phyloP scores from a whole-genome alignment of 1,139 yeast species.

The Kurtzmaniella natalensis region DNA sequence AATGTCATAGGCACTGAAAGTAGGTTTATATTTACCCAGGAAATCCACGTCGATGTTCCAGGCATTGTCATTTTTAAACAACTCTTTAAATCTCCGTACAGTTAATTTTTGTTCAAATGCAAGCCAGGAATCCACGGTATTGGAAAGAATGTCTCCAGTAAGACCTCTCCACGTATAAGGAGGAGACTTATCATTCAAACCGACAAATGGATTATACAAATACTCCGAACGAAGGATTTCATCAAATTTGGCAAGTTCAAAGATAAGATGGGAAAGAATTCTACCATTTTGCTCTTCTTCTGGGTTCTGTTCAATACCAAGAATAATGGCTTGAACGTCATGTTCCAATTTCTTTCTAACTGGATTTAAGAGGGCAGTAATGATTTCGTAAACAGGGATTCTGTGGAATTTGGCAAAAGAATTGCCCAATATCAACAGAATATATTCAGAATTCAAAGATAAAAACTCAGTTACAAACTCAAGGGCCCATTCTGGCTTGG shows the following conservation, averaged over 20 bases:
- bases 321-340: constrained; percentile 25
- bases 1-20: constrained; percentile 60
- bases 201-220: constrained; percentile 49
- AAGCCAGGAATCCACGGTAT: constrained; percentile 54
- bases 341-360: constrained; percentile 43
- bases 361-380: constrained; percentile 50
- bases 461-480: constrained; percentile 51
- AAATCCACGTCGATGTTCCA: constrained; percentile 61
- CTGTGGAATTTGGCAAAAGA: constrained; percentile 22
- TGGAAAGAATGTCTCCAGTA: constrained; percentile 49
- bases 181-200: constrained; percentile 24
- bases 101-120: constrained; percentile 58
- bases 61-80: constrained; percentile 52
- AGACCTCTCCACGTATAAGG: constrained; percentile 52
- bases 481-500: constrained; percentile 81
- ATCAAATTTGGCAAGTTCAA: constrained; percentile 59
- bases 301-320: constrained; percentile 18
- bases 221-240: constrained; percentile 48
- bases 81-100: constrained; percentile 48
- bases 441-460: constrained; percentile 33
- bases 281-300: constrained; percentile 41
- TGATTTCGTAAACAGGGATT: constrained; percentile 45
- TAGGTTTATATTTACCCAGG: constrained; percentile 52
- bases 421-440: constrained; percentile 28
- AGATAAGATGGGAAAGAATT: constrained; percentile 55